Percentiles rank a stretch among this genome's conserved stretches.
Conservation (phyloP, 2,329 filamentous ascomycete species). For the Gnomoniopsis sp. region DNA sequence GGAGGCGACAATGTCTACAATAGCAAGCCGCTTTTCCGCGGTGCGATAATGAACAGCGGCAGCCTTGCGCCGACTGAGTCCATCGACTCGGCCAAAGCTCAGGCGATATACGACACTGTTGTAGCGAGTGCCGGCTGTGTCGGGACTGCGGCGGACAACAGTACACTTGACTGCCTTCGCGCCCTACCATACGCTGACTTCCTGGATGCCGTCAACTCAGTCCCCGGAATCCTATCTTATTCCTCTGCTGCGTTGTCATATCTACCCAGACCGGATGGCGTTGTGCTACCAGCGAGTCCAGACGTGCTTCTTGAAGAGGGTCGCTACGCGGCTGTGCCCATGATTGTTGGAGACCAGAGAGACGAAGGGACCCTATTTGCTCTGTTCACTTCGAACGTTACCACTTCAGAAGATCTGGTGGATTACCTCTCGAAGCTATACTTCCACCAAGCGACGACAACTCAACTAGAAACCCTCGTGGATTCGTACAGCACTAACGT, state of each 20-base stretch:
- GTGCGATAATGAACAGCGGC: conserved; percentile 74
- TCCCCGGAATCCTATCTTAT: conserved; percentile 66
- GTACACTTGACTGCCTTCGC: conserved; percentile 66
- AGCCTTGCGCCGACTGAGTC: conserved; percentile 58
- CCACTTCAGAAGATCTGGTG: conserved; percentile 54
- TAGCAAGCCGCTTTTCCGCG: conserved; percentile 70
- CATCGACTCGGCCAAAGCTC: conserved; percentile 63
- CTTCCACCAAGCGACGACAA: conserved; percentile 54
- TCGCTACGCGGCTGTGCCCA: conserved; percentile 45
- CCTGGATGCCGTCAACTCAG: conserved; percentile 64
- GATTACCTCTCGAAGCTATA: conserved; percentile 59
- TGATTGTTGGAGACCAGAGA: conserved; percentile 69
- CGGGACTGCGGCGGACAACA: conserved; percentile 38
- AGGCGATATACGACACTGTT: conserved; percentile 61
- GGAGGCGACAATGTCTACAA: conserved; percentile 73
- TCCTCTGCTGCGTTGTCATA: conserved; percentile 68
- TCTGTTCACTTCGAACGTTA: conserved; percentile 67
- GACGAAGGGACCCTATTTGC: conserved; percentile 76
- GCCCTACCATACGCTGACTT: conserved; percentile 55
- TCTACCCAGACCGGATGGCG: conserved; percentile 69
- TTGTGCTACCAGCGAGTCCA: conserved; percentile 57
- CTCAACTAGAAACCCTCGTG: conserved; percentile 54
- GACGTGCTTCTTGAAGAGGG: conserved; percentile 53
- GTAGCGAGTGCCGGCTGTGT: conserved; percentile 59
- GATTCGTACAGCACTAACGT: conserved; percentile 55